Evolutionary conservation across 2,329 filamentous ascomycete species (phyloP).

Genomic region (Rutstroemia sp.): DNA sequence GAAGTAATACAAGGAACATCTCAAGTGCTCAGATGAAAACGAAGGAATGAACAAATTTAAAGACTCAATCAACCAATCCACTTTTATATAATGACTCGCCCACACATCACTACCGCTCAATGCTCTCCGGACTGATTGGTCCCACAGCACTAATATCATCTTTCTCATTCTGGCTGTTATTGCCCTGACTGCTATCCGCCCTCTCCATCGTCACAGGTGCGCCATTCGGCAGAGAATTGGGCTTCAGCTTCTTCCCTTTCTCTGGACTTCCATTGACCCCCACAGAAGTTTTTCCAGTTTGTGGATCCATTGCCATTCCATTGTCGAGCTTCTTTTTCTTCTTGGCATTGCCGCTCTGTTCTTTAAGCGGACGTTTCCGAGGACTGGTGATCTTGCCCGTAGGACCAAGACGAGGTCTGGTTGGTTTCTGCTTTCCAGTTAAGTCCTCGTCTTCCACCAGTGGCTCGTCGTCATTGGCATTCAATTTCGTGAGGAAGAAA

Average conservation of each 20-base stretch:
- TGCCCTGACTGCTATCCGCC: slow-evolving; percentile 48
- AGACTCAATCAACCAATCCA: not conserved
- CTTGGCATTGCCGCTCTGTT: slow-evolving; percentile 76
- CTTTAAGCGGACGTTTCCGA: slow-evolving; percentile 73
- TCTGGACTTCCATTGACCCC: slow-evolving; percentile 32
- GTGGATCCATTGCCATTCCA: slow-evolving; percentile 29
- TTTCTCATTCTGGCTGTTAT: slow-evolving; percentile 48
- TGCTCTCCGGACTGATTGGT: slow-evolving; percentile 79
- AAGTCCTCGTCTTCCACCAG: slow-evolving; percentile 92
- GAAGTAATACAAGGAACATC: not conserved
- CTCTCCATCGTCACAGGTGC: slow-evolving; percentile 45
- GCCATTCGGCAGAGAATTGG: slow-evolving; percentile 20
- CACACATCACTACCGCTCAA: slow-evolving; percentile 1
- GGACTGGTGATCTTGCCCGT: slow-evolving; percentile 83
- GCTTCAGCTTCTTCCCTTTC: slow-evolving; percentile 46
- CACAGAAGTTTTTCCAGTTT: slow-evolving; percentile 18
- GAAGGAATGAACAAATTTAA: not conserved
- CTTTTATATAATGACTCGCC: slow-evolving; percentile 1
- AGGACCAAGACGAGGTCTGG: slow-evolving; percentile 55
- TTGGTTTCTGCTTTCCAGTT: slow-evolving; percentile 73
- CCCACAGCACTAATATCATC: slow-evolving; percentile 62
- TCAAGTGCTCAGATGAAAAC: slow-evolving; percentile 4
- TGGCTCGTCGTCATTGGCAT: slow-evolving; percentile 73
- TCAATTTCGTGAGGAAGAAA: slow-evolving; percentile 86
- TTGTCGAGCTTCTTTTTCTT: slow-evolving; percentile 77